Evolutionary conservation across 1,139 yeast genomes (phyloP).

Genomic region (Lodderomyces orthopsilosis): DNA sequence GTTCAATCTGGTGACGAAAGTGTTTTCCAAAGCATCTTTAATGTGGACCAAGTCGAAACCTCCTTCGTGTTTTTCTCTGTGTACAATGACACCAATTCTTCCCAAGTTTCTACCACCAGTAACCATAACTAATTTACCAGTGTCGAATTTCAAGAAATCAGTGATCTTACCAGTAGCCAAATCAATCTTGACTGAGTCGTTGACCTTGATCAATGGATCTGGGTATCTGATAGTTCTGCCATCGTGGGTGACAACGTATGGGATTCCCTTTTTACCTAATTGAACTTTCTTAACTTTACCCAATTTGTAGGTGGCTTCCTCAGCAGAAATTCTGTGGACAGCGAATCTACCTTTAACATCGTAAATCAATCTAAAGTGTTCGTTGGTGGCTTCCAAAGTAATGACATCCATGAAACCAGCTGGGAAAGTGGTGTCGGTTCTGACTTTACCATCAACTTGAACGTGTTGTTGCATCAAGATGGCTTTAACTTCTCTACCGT

Average conservation of each 20-base stretch:
- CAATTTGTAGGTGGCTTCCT: constrained; percentile 96
- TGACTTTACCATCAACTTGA: constrained; percentile 98
- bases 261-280: constrained; percentile 97
- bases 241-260: constrained; percentile 98
- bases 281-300: constrained; percentile 97
- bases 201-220: constrained; percentile 92
- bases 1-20: constrained; percentile 95
- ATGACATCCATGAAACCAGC: constrained; percentile 99
- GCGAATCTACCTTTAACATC: constrained; percentile 99
- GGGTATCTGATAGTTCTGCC: constrained; percentile 99
- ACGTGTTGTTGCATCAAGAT: constrained; percentile 99
- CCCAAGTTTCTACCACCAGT: constrained; percentile 99
- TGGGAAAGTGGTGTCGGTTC: constrained; percentile 98
- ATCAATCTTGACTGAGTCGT: constrained; percentile 97
- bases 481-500: constrained; percentile 99
- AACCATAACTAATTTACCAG: constrained; percentile 95
- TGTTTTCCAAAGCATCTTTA: constrained; percentile 95
- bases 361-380: constrained; percentile 97
- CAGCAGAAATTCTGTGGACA: constrained; percentile 98
- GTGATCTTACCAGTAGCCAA: constrained; percentile 92
- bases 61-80: constrained; percentile 99
- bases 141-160: constrained; percentile 89
- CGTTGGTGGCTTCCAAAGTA: constrained; percentile 95
- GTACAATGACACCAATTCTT: constrained; percentile 96
- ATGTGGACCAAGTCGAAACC: constrained; percentile 99